Evolutionary conservation across 208 protist genomes (phyloP).

Genomic region (Leishmania turanica): DNA sequence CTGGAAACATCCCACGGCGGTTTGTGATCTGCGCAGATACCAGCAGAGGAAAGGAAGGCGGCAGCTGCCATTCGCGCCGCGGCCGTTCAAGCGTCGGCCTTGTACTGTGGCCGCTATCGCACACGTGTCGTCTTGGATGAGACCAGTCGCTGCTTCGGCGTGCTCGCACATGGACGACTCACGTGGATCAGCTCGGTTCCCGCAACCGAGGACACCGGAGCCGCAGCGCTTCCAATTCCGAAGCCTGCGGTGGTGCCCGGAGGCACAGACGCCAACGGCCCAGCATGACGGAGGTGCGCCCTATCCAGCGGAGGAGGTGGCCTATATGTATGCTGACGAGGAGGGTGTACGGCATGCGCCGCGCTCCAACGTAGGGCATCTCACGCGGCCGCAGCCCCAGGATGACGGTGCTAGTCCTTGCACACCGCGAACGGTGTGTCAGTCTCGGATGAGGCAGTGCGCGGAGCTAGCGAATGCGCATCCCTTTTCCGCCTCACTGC

Average conservation of each 20-base stretch:
- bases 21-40: not conserved
- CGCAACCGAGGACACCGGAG: slow-evolving; percentile 22
- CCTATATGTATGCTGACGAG: slow-evolving; percentile 6
- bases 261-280: not conserved
- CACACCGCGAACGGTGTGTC: slow-evolving; percentile 14
- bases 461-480: not conserved
- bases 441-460: not conserved
- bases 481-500: not conserved
- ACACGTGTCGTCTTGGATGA: not conserved
- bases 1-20: too few species aligned
- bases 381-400: not conserved
- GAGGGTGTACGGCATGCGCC: not conserved
- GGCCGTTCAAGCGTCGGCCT: not conserved
- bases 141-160: not conserved
- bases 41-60: not conserved
- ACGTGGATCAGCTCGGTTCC: not conserved
- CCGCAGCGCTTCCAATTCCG: slow-evolving; percentile 20
- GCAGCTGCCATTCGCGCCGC: not conserved
- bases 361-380: not conserved
- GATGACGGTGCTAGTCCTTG: not conserved
- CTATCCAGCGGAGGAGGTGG: not conserved
- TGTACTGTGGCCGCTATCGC: not conserved
- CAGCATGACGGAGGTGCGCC: not conserved
- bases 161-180: slow-evolving; percentile 1
- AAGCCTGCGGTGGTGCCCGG: not conserved